Percentiles rank a stretch among this genome's conserved stretches.
Conservation (phyloP, 306 rosid genomes). For the Abrus pulchellus region DNA sequence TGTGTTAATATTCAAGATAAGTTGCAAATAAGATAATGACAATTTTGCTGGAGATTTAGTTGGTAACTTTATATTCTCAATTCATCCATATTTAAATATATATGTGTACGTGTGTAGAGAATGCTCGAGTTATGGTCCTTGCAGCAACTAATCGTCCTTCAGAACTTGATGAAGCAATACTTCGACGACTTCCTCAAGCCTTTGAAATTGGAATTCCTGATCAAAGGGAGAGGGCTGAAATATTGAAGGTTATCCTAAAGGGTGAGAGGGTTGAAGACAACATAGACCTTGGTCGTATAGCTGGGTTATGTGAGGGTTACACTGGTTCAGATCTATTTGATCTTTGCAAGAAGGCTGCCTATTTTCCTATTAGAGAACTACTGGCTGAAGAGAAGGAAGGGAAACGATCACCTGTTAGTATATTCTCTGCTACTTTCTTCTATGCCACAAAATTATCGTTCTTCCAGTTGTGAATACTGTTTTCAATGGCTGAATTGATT, state of each 20-base stretch:
- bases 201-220: constrained; percentile 93
- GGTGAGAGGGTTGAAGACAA: constrained; percentile 73
- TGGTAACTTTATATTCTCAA: constrained; percentile 21
- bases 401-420: constrained; percentile 74
- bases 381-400: constrained; percentile 83
- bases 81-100: constrained; percentile 36
- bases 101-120: constrained; percentile 57
- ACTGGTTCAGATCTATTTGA: constrained; percentile 97
- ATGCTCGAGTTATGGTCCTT: constrained; percentile 97
- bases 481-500: not conserved
- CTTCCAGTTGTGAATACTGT: constrained; percentile 26
- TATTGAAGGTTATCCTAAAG: constrained; percentile 84
- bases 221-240: constrained; percentile 79
- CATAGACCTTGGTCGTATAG: constrained; percentile 67
- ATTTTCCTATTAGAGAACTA: constrained; percentile 86
- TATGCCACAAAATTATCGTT: not conserved
- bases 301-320: constrained; percentile 81
- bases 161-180: constrained; percentile 98
- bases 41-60: constrained; percentile 8
- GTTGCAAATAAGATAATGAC: constrained; percentile 20
- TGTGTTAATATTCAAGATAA: constrained; percentile 23
- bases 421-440: constrained; percentile 25
- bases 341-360: constrained; percentile 98
- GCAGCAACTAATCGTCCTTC: constrained; percentile 99
- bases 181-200: constrained; percentile 97